Evolutionary conservation across 345 rosid genomes (phyloP).

Genomic region (Carallia pectinifolia): DNA sequence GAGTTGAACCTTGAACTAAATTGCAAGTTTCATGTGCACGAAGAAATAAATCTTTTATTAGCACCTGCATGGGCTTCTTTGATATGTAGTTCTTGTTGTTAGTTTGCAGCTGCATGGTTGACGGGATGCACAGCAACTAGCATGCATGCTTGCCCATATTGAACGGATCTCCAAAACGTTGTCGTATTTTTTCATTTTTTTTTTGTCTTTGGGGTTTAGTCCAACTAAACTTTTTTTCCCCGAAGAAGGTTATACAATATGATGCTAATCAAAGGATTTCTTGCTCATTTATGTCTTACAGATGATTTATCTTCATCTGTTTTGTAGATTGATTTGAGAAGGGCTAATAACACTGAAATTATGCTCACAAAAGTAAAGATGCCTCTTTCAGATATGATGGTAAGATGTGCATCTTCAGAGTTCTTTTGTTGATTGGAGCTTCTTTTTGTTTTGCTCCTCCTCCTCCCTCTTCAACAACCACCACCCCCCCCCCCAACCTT

Average conservation of each 20-base stretch:
- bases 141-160: too few species aligned
- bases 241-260: conserved; percentile 16
- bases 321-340: conserved; percentile 83
- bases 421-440: not conserved
- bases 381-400: conserved; percentile 99
- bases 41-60: too few species aligned
- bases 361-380: conserved; percentile 99
- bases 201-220: not conserved
- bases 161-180: too few species aligned
- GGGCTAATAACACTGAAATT: conserved; percentile 98
- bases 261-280: not conserved
- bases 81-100: too few species aligned
- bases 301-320: conserved; percentile 12
- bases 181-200: too few species aligned
- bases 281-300: not conserved
- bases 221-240: not conserved
- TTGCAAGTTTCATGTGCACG: too few species aligned
- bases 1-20: too few species aligned
- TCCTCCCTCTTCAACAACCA: not conserved
- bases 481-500: not conserved
- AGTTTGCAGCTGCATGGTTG: too few species aligned
- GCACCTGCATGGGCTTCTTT: too few species aligned
- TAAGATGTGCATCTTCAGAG: conserved; percentile 37
- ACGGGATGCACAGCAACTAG: too few species aligned
- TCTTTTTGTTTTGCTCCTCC: not conserved